Evolutionary conservation across 106 monocot species (phyloP), one percentile per base, ranked within the genome.

Genomic region (Dendrobium nobile): DNA sequence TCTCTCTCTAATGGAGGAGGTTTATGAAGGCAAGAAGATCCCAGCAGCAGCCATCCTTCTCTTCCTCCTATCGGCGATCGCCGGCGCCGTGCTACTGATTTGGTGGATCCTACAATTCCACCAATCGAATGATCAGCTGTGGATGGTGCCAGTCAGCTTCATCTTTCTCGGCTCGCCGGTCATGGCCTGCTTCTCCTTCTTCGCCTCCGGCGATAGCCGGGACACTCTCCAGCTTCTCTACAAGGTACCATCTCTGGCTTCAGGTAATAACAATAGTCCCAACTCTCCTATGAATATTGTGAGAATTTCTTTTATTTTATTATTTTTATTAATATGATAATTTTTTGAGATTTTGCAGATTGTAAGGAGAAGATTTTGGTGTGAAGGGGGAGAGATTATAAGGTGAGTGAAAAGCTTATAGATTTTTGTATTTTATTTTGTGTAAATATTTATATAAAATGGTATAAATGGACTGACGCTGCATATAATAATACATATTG

Each of bases 61-160:
- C 54, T 54, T 88, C 72, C 65, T 88, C 9, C 26, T 84, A 26
- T 44, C 72, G 15, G 67, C 85, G 42, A 31, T 75, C 47, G 83
- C 77, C 13, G 91, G 91, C 1, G 88, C 77, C 5, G 77, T 61
- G 17, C 54, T 91, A 67, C 70, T 91, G 72, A 75, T 77, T 16
- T 91, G 88, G 86, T 91, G 91, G 91, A 77, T 75, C 2, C 0
- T 88, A 7, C 47, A 45, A 27, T 91, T 84, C 75, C 88, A 84
- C 70, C 80, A 51, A 5, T 64, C 82, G 77, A 82, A 86, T 59
- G 56, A 86, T 45, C 82, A 88, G 75, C 82, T 84, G 22, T 91
- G 91, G 91, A 91, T 91, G 91, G 88, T 84, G 42, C 88, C 91
- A 18, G 84, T 86, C 16, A 84, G 88, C 78, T 78, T 91, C 27